phyloP scores from a whole-genome alignment of 139 green algal genomes.

The Desmodesmus armatus region DNA sequence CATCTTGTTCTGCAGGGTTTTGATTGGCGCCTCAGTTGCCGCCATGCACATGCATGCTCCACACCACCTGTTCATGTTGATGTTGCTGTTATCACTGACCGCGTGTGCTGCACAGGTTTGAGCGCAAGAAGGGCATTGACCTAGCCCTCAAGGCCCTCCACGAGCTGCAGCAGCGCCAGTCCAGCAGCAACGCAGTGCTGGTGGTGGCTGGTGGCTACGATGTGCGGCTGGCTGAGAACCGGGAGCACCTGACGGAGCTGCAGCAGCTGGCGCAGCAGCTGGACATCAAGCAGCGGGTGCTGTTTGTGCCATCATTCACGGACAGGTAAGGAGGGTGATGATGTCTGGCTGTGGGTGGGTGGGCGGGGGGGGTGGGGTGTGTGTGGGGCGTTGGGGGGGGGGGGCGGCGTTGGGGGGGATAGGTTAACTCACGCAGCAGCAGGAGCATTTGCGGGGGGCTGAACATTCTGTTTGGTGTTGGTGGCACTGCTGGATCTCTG shows the following conservation, averaged over 20 bases:
- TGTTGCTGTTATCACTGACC: background rate
- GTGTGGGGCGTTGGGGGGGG: too few species aligned
- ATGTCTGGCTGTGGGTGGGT: background rate
- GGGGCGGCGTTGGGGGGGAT: too few species aligned
- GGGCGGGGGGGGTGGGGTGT: background rate
- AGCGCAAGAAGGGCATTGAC: slow-evolving; percentile 96
- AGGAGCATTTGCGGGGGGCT: too few species aligned
- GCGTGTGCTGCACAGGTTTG: slow-evolving; percentile 75
- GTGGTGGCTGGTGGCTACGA: slow-evolving; percentile 86
- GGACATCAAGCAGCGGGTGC: slow-evolving; percentile 72
- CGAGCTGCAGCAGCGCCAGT: slow-evolving; percentile 52
- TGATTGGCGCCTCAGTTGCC: too few species aligned
- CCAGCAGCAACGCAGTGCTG: background rate
- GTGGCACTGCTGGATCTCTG: too few species aligned
- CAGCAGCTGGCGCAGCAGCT: slow-evolving; percentile 61
- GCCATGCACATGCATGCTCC: too few species aligned
- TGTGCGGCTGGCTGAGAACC: slow-evolving; percentile 88
- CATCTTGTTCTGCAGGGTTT: too few species aligned
- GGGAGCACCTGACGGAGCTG: slow-evolving; percentile 86
- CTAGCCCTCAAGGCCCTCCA: slow-evolving; percentile 87
- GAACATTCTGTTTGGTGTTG: too few species aligned
- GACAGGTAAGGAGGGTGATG: slow-evolving; percentile 56
- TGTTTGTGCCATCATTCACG: slow-evolving; percentile 91
- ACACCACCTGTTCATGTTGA: slow-evolving; percentile 1
- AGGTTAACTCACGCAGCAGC: too few species aligned